Evolutionary conservation across 202 grass and related monocot species (phyloP).

Genomic region (Eragrostis tef): DNA sequence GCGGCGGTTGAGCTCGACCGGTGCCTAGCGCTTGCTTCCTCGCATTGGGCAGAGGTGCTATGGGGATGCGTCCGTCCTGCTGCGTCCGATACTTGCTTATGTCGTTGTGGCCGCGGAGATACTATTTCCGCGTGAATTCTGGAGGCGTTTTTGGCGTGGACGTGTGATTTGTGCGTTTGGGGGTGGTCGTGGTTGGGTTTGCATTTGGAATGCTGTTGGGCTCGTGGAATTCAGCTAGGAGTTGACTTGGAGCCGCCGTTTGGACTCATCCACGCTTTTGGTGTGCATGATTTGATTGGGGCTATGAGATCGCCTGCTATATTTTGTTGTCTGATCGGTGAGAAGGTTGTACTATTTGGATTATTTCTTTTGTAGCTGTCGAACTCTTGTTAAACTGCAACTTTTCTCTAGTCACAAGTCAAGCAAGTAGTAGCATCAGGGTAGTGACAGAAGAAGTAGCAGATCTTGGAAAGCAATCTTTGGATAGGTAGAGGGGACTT

Average conservation of each 20-base stretch:
- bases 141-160: conserved; percentile 12
- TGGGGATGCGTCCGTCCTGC: neutral
- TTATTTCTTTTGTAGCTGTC: neutral
- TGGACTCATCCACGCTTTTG: conserved; percentile 26
- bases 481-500: neutral
- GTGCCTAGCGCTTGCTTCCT: neutral
- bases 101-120: neutral
- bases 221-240: conserved; percentile 16
- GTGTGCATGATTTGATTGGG: conserved; percentile 36
- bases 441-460: conserved; percentile 10
- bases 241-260: conserved; percentile 45
- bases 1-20: conserved; percentile 16
- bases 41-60: neutral
- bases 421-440: conserved; percentile 19
- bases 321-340: conserved; percentile 28
- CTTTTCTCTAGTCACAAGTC: neutral
- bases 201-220: conserved; percentile 35
- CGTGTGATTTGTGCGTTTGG: conserved; percentile 32
- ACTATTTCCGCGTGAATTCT: conserved; percentile 25
- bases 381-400: conserved; percentile 5
- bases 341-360: neutral
- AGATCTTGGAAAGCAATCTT: conserved; percentile 32
- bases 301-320: conserved; percentile 14
- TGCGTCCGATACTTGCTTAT: conserved; percentile 20
- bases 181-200: neutral